Base-by-base conservation (phyloP, 345 rosid genomes). In the Gossypium thurberi region DNA sequence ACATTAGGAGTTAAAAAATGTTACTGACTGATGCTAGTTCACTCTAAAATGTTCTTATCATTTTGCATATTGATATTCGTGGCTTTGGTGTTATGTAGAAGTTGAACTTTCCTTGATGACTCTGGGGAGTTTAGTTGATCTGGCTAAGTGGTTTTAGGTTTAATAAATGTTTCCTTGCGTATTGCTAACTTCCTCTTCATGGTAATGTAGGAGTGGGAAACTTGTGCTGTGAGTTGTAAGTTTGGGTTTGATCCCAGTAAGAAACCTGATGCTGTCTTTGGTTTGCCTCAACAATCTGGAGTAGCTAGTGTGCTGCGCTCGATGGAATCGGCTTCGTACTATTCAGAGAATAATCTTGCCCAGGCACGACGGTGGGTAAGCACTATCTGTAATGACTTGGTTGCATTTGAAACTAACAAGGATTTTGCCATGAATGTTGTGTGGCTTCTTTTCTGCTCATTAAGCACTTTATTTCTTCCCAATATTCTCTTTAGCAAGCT, bases 281-380 rank as follows among this genome's bases (percentile, higher is more conserved):
- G 92, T 59, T 55, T 74, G 42, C 77, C 84, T 69, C 78, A 81
- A 21, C 73, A 69, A 72, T 40, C 72, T 65, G 89, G 88, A 80
- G 73, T 79, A 57, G 81, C 84, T 71, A 42, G 78, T 67, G 87
- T 95, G 57, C 87, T 84, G 65, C 89, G 98, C 65, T 95, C 99
- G 1, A 95, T 95, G 99, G 99, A 95, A 82, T 91, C 99, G 62
- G 82, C 98, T 43, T 86, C 85, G 21, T 95, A 95, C 79, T 95
- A 90, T 82, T 53, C 85, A 21, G 90, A 90, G 66, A 95, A 95
- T 73, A 82, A 87, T 82, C 72, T 95, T 53, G 87, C 71, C 23
- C 79, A 70, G 47, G 98, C 99, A 85, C 88, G 97, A 90, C 90
- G 98, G 98, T 94, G 97, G 98, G 98, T 94, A 92, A 92, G 98